Base-by-base conservation (phyloP, 208 protist genomes). In the Trypanosoma melophagium region DNA sequence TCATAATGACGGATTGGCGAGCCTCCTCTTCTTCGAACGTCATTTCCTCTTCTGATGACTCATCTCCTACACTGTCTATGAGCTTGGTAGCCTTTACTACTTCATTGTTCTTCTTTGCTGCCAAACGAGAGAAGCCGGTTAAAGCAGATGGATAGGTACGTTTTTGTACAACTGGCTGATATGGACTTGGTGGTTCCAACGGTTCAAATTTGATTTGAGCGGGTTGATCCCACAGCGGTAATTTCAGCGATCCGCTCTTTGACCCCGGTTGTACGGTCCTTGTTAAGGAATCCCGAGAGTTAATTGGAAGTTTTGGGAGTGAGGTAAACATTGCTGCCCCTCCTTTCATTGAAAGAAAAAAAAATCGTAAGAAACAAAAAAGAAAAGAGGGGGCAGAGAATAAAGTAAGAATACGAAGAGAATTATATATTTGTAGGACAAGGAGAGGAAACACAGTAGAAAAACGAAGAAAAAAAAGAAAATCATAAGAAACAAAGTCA, bases 171-270 rank as follows among this genome's bases (percentile, higher is more conserved):
- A 63, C 68, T n/a, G 79, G 64, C 42, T 76, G 69, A 76, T 89
- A 93, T 14, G 87, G 87, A 61, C 87, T 93, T 22, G 87, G 87
- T 10, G 87, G 83, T 0, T 78, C 60, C 0, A 79, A 73, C 1
- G 76, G 74, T 21, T 74, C 63, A 62, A 31, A 69, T 13, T 69
- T 69, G 41, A 65, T 69, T 14, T 52, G 2, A 25, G 56, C 42
- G 4, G 57, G 44, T n/a, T 63, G 62, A 62, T 69, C 70, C 53
- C 70, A 76, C 25, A 57, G 49, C 5, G 61, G 70, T 41, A 69
- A 45, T n/a, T 52, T 62, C 21, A 68, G 22, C 3, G 49, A 9
- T 22, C 17, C 10, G 7, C n/a, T 19, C 44, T 58, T 66, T 13
- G 42, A 58, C 1, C 56, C 44, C 12, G 40, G 21, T 41, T 22